Evolutionary conservation across 495 filamentous ascomycete species (phyloP).

Genomic region (Penicillium robsamsonii): DNA sequence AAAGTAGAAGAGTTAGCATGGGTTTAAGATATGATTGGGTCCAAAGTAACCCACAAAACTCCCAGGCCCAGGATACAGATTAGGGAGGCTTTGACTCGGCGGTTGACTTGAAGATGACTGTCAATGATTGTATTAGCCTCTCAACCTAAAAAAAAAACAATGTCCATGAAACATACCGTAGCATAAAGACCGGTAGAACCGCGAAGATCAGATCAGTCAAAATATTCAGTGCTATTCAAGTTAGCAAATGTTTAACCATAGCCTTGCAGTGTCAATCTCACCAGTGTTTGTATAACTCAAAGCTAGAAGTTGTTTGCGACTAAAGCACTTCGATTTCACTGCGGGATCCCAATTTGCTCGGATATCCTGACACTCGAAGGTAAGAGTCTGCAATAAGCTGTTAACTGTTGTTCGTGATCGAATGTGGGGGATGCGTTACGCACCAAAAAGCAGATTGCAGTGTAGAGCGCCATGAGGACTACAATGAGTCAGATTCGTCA

Average conservation of each 20-base stretch:
- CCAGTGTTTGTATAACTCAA: conserved; percentile 39
- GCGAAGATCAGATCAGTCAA: conserved; percentile 45
- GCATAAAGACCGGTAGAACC: conserved; percentile 42
- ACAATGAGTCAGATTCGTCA: conserved; percentile 17
- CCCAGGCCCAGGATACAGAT: conserved; percentile 44
- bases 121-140: neutral
- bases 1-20: neutral
- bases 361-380: conserved; percentile 27
- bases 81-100: conserved; percentile 38
- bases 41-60: conserved; percentile 34
- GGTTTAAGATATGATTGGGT: neutral
- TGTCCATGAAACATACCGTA: conserved; percentile 15
- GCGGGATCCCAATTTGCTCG: conserved; percentile 34
- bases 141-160: neutral
- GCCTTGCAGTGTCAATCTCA: neutral
- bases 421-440: neutral
- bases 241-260: conserved; percentile 9
- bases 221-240: conserved; percentile 36
- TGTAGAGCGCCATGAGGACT: conserved; percentile 41
- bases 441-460: conserved; percentile 32
- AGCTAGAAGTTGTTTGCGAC: conserved; percentile 24
- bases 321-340: conserved; percentile 36
- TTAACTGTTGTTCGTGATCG: neutral
- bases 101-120: conserved; percentile 46
- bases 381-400: conserved; percentile 17